Evolutionary conservation across 257 asterid species (phyloP), one percentile per base, ranked within the genome.

Genomic region (Solanum paucissectum): DNA sequence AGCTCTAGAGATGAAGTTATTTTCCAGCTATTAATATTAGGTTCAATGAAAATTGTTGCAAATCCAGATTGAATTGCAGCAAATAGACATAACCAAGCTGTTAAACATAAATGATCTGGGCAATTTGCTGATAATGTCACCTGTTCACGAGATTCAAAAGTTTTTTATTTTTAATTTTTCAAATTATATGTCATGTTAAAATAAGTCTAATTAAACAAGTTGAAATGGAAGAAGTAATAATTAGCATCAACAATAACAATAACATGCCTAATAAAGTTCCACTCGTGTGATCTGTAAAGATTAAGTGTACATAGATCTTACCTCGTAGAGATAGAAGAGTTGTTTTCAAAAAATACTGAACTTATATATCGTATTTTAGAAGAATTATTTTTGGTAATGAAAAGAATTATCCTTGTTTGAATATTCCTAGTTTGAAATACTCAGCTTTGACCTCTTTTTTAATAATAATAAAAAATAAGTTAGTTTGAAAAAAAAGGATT

Each of bases 51-150:
- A 25, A 86, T 69, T 7, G 94, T 58, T 23, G 90, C 64, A 44
- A 74, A 32, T 44, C 83, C 88, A 40, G 91, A 89, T 88, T 92
- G 93, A 3, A 86, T 18, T 5, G 93, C 75, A 37, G 90, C 91
- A 46, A 88, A 13, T 37, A 88, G 89, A 66, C 94, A 92, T 88
- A 90, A 83, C 93, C 92, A 91, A 40, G 93, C 90, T 37, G 94
- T 89, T 23, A 91, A 74, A 25, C 90, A 90, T 83, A 87, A 86
- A 83, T 90, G 94, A 81, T 92, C 93, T 23, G 92, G 93, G 66
- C 90, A 89, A 84, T 85, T 12, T 60, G 77, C 84, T 12, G 90
- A 86, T 23, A 88, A 82, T 0, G 92, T 88, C 7, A 89, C 93
- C 93, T 92, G 60, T 82, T n/a, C 27, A 81, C 42, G 21, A 81